Conservation (phyloP, 2,329 filamentous ascomycete species). For the Alternaria gaisen region DNA sequence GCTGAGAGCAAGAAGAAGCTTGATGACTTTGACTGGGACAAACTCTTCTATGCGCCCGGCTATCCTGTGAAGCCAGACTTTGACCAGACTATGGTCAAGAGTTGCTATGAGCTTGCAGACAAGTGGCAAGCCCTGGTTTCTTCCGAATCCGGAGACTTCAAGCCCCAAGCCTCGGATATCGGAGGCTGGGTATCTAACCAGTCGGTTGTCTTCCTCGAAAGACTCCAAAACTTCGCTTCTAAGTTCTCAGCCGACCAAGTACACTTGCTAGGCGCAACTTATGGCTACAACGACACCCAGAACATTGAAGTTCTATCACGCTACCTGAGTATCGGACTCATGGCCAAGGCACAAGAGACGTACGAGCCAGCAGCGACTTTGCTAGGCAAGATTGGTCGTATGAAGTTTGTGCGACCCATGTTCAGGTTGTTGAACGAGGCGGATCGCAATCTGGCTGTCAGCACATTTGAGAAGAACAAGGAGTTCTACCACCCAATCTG, state of each 20-base stretch:
- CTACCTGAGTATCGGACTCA: constrained; percentile 81
- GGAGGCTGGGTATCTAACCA: constrained; percentile 83
- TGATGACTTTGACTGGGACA: constrained; percentile 84
- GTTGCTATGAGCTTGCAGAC: constrained; percentile 81
- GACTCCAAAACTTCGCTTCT: constrained; percentile 72
- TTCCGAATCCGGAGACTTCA: constrained; percentile 52
- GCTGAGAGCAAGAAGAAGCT: constrained; percentile 69
- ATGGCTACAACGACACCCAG: constrained; percentile 72
- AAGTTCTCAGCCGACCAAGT: constrained; percentile 72
- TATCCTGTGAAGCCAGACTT: constrained; percentile 90
- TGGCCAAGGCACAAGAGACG: constrained; percentile 72
- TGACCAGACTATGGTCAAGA: constrained; percentile 85
- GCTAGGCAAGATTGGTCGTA: constrained; percentile 83
- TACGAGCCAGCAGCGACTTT: constrained; percentile 77
- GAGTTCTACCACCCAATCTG: constrained; percentile 98
- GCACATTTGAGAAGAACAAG: constrained; percentile 85
- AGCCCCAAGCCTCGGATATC: constrained; percentile 74
- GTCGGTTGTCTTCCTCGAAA: constrained; percentile 88
- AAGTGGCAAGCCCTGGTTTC: constrained; percentile 74
- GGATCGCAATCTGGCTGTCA: constrained; percentile 76
- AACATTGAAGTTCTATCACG: constrained; percentile 88
- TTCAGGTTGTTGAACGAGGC: constrained; percentile 79
- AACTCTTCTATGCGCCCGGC: constrained; percentile 87
- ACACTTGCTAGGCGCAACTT: constrained; percentile 75
- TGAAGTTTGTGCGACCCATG: constrained; percentile 95